phyloP scores from a whole-genome alignment of 2,329 filamentous ascomycete species.

The Colletotrichum theobromicola region DNA sequence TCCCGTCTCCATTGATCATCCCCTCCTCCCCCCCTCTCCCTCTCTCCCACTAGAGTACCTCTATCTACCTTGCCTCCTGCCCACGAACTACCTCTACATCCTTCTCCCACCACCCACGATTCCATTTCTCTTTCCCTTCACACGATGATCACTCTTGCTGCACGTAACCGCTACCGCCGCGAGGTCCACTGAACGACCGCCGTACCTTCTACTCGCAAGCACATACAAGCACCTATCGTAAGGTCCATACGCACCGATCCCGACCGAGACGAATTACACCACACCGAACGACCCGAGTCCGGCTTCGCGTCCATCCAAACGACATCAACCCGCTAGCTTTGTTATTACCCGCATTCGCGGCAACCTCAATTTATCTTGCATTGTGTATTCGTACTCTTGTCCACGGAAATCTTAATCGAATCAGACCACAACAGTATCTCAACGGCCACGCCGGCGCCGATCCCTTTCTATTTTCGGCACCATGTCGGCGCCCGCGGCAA shows the following conservation, averaged over 20 bases:
- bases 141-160: constrained; percentile 8
- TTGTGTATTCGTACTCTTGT: not conserved
- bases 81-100: not conserved
- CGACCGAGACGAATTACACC: not conserved
- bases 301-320: not conserved
- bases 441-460: not conserved
- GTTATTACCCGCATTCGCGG: not conserved
- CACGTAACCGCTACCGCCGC: constrained; percentile 3
- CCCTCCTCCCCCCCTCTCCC: not conserved
- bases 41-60: too few species aligned
- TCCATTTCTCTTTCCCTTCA: not conserved
- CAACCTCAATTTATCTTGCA: not conserved
- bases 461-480: not conserved
- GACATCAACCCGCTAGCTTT: not conserved
- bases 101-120: not conserved
- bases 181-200: constrained; percentile 8
- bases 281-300: not conserved
- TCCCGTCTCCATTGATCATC: constrained; percentile 4
- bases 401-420: not conserved
- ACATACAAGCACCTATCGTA: not conserved
- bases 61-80: not conserved
- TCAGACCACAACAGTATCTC: not conserved
- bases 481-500: constrained; percentile 1
- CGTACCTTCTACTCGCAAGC: not conserved
- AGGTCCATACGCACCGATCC: not conserved